Percentiles rank a stretch among this genome's conserved stretches.
phyloP scores from a whole-genome alignment of 257 asterid genomes.

The Gentiana macrophylla region DNA sequence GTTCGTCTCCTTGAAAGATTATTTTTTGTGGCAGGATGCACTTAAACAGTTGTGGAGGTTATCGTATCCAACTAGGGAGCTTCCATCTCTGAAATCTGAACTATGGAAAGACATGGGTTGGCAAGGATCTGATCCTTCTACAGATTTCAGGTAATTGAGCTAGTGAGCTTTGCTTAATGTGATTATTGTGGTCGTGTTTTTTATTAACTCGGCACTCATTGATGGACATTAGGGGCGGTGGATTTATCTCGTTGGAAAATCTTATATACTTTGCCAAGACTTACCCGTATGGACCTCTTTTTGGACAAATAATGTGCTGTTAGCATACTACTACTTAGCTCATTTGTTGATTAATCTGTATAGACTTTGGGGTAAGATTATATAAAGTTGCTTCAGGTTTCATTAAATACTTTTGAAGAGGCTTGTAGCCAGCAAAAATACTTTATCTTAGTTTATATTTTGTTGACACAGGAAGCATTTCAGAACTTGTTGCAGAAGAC shows the following conservation, averaged over 20 bases:
- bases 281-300: constrained; percentile 54
- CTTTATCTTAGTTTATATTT: background rate
- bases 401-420: no score
- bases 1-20: no score
- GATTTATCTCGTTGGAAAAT: constrained; percentile 91
- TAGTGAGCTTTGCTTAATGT: background rate
- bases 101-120: constrained; percentile 99
- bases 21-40: constrained; percentile 52
- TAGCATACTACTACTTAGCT: background rate
- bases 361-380: background rate
- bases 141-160: constrained; percentile 78
- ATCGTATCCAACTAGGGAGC: constrained; percentile 72
- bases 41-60: constrained; percentile 84
- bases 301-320: constrained; percentile 2
- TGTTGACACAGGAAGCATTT: constrained; percentile 54
- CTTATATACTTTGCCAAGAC: constrained; percentile 78
- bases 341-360: background rate
- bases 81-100: constrained; percentile 84
- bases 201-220: constrained; percentile 11
- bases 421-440: no score
- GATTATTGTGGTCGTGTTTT: constrained; percentile 5
- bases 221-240: constrained; percentile 69
- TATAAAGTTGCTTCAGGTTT: background rate
- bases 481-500: constrained; percentile 70
- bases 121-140: constrained; percentile 97